Evolutionary conservation across 345 rosid genomes (phyloP), one percentile per base, ranked within the genome.

Genomic region (Brassica carinata): DNA sequence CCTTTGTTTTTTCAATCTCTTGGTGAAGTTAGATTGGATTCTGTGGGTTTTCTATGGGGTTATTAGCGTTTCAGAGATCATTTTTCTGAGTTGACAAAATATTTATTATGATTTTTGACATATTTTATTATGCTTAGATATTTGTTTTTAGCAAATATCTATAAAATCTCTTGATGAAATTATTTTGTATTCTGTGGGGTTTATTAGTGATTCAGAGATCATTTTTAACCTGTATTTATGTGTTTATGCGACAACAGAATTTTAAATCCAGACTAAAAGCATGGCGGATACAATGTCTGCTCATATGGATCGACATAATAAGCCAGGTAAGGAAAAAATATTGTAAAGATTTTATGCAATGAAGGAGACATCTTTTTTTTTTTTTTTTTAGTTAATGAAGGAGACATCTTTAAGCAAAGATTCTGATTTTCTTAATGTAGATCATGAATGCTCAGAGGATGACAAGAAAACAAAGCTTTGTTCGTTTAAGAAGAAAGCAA

Each of bases 401-500:
- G 29, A 69, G 18, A 69, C 2, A 17, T 11, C 0, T 36, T 58
- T 58, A 38, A 13, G 74, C 65, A 61, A 38, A 79, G 2, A 23
- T 71, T 29, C 53, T 8, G 2, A 48, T 61, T 27, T 0, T 19
- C 7, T 30, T 69, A 7, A 18, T 64, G 71, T 64, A 51, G 91
- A 87, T 30, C 18, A 23, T 38, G 97, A 89, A 2, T 59, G 62
- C 68, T 82, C 85, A 6, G 96, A 94, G 75, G 94, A 94, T 72
- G 94, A 91, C 15, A 91, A 85, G 90, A 90, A 82, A 85, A 90
- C 85, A 23, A 88, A 85, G 85, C 88, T 91, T 31, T 90, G 87
- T 29, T 86, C 98, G 13, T 64, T 92, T n/a, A 92, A 86, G 88
- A 90, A 91, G 88, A 89, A 86, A 73, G 98, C 97, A 45, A 88